A percentile compares a stretch with the other conserved stretches of the same genome.
phyloP scores from a whole-genome alignment of 441 rosid species.

The Brassica balearica region DNA sequence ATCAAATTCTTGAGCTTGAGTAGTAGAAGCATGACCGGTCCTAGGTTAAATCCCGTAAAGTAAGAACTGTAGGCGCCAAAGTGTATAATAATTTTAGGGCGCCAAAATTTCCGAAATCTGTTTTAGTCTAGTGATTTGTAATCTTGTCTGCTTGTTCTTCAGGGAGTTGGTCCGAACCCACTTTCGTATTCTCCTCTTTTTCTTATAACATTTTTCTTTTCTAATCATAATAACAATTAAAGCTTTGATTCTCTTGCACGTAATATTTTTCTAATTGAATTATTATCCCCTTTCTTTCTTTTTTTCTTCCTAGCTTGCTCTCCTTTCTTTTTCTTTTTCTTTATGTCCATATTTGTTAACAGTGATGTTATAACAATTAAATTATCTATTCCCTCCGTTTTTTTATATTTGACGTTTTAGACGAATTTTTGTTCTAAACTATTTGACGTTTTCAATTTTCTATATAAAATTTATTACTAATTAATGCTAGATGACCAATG shows the following conservation, averaged over 20 bases:
- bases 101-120: neutral
- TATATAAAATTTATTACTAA: no score
- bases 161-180: neutral
- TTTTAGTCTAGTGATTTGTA: neutral
- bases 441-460: no score
- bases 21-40: neutral
- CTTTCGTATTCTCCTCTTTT: neutral
- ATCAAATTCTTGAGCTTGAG: no score
- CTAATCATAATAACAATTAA: neutral
- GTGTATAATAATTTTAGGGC: neutral
- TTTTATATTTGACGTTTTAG: no score
- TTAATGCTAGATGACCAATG: no score
- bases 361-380: neutral
- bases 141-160: neutral
- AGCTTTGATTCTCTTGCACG: neutral
- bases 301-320: neutral
- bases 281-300: neutral
- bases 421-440: no score
- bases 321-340: neutral
- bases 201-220: neutral
- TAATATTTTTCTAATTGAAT: no score
- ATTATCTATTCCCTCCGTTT: no score
- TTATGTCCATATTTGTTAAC: neutral
- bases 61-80: neutral
- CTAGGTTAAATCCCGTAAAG: neutral